Evolutionary conservation across 208 protist species (phyloP).

Genomic region (Trypanosoma avium): DNA sequence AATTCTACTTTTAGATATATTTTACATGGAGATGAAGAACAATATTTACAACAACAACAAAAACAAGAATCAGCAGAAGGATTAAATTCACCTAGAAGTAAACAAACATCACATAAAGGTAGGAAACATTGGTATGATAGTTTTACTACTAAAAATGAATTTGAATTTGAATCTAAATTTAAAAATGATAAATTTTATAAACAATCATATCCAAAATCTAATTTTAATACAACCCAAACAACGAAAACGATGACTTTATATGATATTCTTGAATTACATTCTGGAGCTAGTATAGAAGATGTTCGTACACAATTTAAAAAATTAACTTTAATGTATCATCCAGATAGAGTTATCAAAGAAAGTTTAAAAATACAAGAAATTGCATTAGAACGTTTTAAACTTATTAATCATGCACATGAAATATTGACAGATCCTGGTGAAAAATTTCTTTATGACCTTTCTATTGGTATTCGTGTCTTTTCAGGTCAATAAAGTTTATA

Average conservation of each 20-base stretch:
- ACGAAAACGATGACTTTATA: slow-evolving; percentile 42
- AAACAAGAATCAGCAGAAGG: neutral
- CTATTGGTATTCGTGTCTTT: slow-evolving; percentile 20
- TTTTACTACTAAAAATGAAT: slow-evolving; percentile 9
- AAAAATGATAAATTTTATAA: neutral
- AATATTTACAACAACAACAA: slow-evolving; percentile 21
- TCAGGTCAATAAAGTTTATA: neutral
- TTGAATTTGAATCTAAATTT: neutral
- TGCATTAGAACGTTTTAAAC: slow-evolving; percentile 89
- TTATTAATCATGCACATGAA: slow-evolving; percentile 94
- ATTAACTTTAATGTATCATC: slow-evolving; percentile 76
- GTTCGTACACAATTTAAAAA: slow-evolving; percentile 63
- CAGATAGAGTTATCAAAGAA: slow-evolving; percentile 65
- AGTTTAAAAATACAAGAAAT: slow-evolving; percentile 31
- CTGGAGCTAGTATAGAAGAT: slow-evolving; percentile 34
- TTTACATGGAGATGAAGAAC: slow-evolving; percentile 37
- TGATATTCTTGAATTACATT: slow-evolving; percentile 54
- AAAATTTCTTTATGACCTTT: slow-evolving; percentile 92
- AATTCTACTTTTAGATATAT: slow-evolving; percentile 37
- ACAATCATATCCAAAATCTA: no score
- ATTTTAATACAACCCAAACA: no score
- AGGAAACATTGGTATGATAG: slow-evolving; percentile 13
- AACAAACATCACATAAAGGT: no score
- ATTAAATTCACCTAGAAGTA: neutral
- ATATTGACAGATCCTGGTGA: slow-evolving; percentile 92